These are phyloP conservation scores for Candida sojae DNA, from an alignment of 1,139 yeast species.

Conservation along the genomic window DNA sequence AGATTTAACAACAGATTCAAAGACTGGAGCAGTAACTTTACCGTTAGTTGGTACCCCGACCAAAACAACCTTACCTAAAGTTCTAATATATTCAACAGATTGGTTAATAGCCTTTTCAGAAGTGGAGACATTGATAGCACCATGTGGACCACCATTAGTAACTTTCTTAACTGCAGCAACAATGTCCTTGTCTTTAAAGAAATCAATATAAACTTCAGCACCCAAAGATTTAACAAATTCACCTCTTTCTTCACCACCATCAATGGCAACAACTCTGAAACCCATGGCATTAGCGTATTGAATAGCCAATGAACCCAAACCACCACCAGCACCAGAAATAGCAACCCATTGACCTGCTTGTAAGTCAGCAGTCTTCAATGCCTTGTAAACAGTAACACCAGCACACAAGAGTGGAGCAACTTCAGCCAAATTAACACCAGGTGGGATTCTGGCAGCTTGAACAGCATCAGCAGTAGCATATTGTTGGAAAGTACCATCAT, in stretches of 20 bases:
- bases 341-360: constrained; percentile 79
- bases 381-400: constrained; percentile 84
- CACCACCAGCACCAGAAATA: constrained; percentile 84
- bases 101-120: constrained; percentile 71
- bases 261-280: constrained; percentile 72
- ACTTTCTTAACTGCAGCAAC: constrained; percentile 26
- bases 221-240: constrained; percentile 58
- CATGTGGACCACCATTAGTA: constrained; percentile 60
- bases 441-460: constrained; percentile 39
- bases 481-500: constrained; percentile 83
- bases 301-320: constrained; percentile 77
- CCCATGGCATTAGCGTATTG: constrained; percentile 88
- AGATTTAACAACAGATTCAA: constrained; percentile 65
- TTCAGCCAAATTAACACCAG: constrained; percentile 33
- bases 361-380: constrained; percentile 68
- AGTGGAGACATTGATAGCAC: constrained; percentile 77
- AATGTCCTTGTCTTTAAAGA: constrained; percentile 41
- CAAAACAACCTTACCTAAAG: constrained; percentile 75
- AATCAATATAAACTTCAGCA: constrained; percentile 72
- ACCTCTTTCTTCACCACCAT: constrained; percentile 70
- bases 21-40: constrained; percentile 59
- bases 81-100: constrained; percentile 69
- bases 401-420: constrained; percentile 60
- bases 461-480: constrained; percentile 66
- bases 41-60: constrained; percentile 83